Evolutionary conservation across 345 rosid genomes (phyloP).

Genomic region (Eucalyptus viminalis): DNA sequence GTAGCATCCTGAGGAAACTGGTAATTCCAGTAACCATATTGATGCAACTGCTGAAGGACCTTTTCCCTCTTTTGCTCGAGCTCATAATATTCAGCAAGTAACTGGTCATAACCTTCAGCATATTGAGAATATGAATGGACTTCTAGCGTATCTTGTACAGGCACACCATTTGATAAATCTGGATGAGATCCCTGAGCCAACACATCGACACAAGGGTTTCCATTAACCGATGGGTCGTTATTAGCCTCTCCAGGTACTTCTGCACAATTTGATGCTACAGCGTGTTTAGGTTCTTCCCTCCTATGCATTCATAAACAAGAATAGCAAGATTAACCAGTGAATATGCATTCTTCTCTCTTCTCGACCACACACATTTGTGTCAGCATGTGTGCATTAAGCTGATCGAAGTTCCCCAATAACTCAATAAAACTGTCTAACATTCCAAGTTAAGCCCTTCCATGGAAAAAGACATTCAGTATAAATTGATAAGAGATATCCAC

Average conservation of each 20-base stretch:
- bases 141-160: background rate
- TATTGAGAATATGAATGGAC: conserved; percentile 6
- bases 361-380: background rate
- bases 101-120: conserved; percentile 25
- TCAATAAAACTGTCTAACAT: background rate
- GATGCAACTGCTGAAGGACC: conserved; percentile 35
- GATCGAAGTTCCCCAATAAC: background rate
- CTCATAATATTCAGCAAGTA: conserved; percentile 46
- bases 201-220: background rate
- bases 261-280: background rate
- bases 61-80: conserved; percentile 46
- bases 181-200: background rate
- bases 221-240: background rate
- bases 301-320: background rate
- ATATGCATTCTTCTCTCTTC: background rate
- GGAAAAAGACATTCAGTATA: background rate
- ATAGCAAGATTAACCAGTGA: background rate
- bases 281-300: conserved; percentile 1
- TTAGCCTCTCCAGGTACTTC: background rate
- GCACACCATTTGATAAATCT: conserved; percentile 2
- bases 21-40: conserved; percentile 18
- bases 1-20: conserved; percentile 15
- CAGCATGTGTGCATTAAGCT: background rate
- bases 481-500: background rate
- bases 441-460: background rate